Evolutionary conservation across 1,284 basidiomycete species (phyloP), one percentile per base, ranked within the genome.

Genomic region (Cystobasidium slooffiae): DNA sequence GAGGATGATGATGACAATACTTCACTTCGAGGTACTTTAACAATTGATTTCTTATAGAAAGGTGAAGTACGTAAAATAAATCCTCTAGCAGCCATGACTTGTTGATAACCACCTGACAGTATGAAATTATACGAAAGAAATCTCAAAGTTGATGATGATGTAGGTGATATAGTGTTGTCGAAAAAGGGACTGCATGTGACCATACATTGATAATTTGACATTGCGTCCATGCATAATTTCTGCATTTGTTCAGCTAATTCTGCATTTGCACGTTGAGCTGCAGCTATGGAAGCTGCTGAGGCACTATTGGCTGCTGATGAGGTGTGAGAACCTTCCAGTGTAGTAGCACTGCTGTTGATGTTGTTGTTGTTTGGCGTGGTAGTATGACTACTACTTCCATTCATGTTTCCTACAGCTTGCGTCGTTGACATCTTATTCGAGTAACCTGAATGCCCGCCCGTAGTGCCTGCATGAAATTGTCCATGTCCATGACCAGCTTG

Each of bases 11-110:
- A n/a, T n/a, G 39, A 6, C 68, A 98, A 88, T 75, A 98, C 91
- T 81, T 98, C 95, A 43, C 92, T 92, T 77, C 94, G 90, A 31
- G 93, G 88, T 46, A 97, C 92, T 81, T 92, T 93, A 85, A 98
- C 91, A 68, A 89, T 86, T 41, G 90, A 87, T 73, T 91, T 91
- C 81, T 91, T 91, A 89, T 93, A 88, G 78, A 94, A 88, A 3
- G 94, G 94, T 79, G 90, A 90, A 79, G 95, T 92, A 78, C 95
- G 92, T 75, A 97, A 83, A 75, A 97, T 88, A 85, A 91, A 88
- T 20, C 93, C 94, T 65, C 94, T 87, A 62, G 94, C 91, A 70
- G 89, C 86, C 89, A 97, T 92, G 78, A 97, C 96, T 82, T 95
- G 92, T 81, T 92, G 91, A 84, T 94, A 94, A 37, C 89, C 87